Conservation (phyloP, 108 stramenopile genomes). For the Stephanodiscus triporus region DNA sequence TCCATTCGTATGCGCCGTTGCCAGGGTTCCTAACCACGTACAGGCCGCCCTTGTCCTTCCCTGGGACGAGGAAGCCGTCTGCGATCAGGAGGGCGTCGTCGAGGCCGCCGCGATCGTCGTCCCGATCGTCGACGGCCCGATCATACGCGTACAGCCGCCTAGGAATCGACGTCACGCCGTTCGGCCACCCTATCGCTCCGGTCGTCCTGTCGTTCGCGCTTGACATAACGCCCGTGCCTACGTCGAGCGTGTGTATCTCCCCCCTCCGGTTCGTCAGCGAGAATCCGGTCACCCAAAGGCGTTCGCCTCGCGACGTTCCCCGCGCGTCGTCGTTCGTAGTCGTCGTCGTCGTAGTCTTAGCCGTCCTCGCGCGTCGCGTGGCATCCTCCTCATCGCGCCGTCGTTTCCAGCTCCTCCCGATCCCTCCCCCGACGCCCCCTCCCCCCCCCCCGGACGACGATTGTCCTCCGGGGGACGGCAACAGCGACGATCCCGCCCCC, state of each 20-base stretch:
- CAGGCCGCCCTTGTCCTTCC: constrained; percentile 91
- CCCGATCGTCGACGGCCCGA: not conserved
- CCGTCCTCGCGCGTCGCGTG: not conserved
- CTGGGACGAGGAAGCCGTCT: constrained; percentile 96
- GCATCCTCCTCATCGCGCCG: no score
- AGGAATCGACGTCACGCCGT: constrained; percentile 85
- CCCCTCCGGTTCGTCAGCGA: constrained; percentile 74
- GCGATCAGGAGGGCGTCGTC: constrained; percentile 86
- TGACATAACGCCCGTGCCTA: constrained; percentile 56
- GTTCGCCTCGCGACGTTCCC: constrained; percentile 42
- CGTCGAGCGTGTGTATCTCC: constrained; percentile 64
- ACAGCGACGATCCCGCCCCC: constrained; percentile 61
- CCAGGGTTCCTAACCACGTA: constrained; percentile 84
- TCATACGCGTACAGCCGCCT: constrained; percentile 16
- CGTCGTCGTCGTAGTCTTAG: no score
- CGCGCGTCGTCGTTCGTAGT: no score
- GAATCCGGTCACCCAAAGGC: constrained; percentile 87
- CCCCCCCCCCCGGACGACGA: not conserved
- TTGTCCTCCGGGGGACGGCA: constrained; percentile 5
- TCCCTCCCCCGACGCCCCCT: constrained; percentile 7
- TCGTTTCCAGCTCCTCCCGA: constrained; percentile 45
- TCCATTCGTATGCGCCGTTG: constrained; percentile 61
- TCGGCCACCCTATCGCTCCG: constrained; percentile 86
- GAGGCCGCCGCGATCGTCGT: constrained; percentile 7
- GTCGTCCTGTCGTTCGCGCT: constrained; percentile 62